These are phyloP conservation scores for Coemansia sp. DNA, from an alignment of 192 early-diverging fungal species.

Conservation along the genomic window DNA sequence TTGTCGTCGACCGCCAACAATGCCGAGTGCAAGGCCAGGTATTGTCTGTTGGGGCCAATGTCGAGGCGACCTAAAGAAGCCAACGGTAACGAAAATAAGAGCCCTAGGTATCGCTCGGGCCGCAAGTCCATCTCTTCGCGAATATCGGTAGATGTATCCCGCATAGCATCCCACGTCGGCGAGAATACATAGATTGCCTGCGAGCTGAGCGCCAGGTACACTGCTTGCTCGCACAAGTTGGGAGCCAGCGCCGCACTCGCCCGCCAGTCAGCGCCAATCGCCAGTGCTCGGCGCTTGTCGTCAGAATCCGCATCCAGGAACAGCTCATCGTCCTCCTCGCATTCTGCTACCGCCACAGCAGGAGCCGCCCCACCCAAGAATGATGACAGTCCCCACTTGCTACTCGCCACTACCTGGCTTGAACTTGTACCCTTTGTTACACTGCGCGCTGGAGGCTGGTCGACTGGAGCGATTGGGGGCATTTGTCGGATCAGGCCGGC, in stretches of 20 bases:
- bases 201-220: slow-evolving; percentile 48
- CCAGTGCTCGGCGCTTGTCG: not conserved
- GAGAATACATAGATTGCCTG: slow-evolving; percentile 48
- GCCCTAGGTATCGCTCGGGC: slow-evolving; percentile 37
- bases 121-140: slow-evolving; percentile 37
- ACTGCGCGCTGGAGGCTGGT: slow-evolving; percentile 3
- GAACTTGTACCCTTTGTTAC: not conserved
- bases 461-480: slow-evolving; percentile 14
- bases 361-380: slow-evolving; percentile 18
- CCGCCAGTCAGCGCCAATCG: slow-evolving; percentile 3
- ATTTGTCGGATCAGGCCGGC: slow-evolving; percentile 38
- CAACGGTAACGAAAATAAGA: slow-evolving; percentile 39
- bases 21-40: slow-evolving; percentile 44
- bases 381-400: slow-evolving; percentile 42
- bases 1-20: slow-evolving; percentile 11
- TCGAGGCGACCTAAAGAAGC: slow-evolving; percentile 47
- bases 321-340: not conserved
- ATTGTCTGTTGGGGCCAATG: slow-evolving; percentile 53
- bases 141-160: not conserved
- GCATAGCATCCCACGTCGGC: slow-evolving; percentile 27
- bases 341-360: not conserved
- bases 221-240: slow-evolving; percentile 35
- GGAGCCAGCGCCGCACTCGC: slow-evolving; percentile 16
- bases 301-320: not conserved
- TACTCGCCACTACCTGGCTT: not conserved